Percentiles rank a stretch among this genome's conserved stretches.
Evolutionary conservation across 345 rosid genomes (phyloP).

Genomic region (Crucihimalaya himalaica): DNA sequence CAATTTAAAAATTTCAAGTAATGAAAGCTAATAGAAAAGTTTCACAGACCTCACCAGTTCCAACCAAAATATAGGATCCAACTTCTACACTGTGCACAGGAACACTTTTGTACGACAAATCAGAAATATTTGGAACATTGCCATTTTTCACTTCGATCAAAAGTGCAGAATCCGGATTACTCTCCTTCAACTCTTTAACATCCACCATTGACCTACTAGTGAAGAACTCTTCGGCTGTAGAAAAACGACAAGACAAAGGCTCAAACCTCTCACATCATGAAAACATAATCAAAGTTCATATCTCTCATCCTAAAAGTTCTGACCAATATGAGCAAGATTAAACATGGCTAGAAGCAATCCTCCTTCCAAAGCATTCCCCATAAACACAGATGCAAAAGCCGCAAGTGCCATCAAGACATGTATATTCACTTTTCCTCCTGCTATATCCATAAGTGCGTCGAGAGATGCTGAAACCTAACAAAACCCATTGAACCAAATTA

Average conservation of each 20-base stretch:
- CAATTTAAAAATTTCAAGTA: not conserved
- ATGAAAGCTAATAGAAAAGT: constrained; percentile 19
- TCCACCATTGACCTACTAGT: constrained; percentile 92
- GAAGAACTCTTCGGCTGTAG: constrained; percentile 96
- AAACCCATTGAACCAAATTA: not conserved
- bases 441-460: constrained; percentile 84
- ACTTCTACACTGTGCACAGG: constrained; percentile 85
- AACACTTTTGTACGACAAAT: constrained; percentile 71
- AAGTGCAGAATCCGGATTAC: constrained; percentile 79
- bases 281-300: not conserved
- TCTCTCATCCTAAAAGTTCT: constrained; percentile 23
- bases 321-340: constrained; percentile 96
- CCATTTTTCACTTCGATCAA: constrained; percentile 64
- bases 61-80: constrained; percentile 86
- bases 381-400: constrained; percentile 89
- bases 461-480: constrained; percentile 86
- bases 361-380: constrained; percentile 96
- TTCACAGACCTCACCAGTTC: constrained; percentile 96
- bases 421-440: constrained; percentile 91
- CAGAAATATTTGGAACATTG: constrained; percentile 62
- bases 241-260: constrained; percentile 15
- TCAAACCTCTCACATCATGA: not conserved
- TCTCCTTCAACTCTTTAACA: constrained; percentile 91
- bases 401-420: constrained; percentile 98
- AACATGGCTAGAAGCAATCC: constrained; percentile 96